These are phyloP conservation scores for Paramyrothecium sp. DNA, from an alignment of 2,329 filamentous ascomycete species.

Conservation along the genomic window DNA sequence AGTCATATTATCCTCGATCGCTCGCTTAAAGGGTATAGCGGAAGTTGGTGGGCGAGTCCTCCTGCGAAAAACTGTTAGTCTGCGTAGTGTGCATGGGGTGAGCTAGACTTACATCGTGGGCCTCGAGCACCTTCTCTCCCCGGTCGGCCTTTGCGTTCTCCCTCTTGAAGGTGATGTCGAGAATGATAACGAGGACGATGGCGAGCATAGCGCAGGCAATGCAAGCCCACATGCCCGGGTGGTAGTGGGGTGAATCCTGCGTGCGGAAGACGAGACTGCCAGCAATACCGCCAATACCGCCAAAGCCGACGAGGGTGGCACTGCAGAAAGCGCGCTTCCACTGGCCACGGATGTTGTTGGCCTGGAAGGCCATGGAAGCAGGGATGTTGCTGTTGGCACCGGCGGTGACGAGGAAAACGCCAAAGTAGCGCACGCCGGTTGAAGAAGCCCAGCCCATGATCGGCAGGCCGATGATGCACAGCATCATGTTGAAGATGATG, in stretches of 20 bases:
- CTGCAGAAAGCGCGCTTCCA: slow-evolving; percentile 84
- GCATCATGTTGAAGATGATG: slow-evolving; percentile 62
- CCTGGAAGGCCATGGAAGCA: slow-evolving; percentile 73
- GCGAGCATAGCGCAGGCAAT: slow-evolving; percentile 48
- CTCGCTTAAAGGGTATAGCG: neutral
- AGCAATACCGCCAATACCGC: slow-evolving; percentile 76
- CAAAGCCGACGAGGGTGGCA: slow-evolving; percentile 72
- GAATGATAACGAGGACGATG: slow-evolving; percentile 40
- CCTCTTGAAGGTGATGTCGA: slow-evolving; percentile 38
- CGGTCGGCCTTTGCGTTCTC: slow-evolving; percentile 51
- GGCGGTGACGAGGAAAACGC: slow-evolving; percentile 73
- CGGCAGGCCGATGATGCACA: slow-evolving; percentile 67
- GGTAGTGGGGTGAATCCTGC: slow-evolving; percentile 53
- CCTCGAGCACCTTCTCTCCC: slow-evolving; percentile 51
- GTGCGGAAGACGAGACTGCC: slow-evolving; percentile 70
- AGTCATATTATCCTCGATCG: neutral
- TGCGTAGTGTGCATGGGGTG: neutral
- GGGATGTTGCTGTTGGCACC: slow-evolving; percentile 79
- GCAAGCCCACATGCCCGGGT: slow-evolving; percentile 54
- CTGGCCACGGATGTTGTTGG: slow-evolving; percentile 84
- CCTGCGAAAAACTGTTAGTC: neutral
- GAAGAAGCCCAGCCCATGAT: slow-evolving; percentile 67
- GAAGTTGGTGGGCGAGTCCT: neutral
- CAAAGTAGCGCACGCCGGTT: slow-evolving; percentile 64
- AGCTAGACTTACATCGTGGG: slow-evolving; percentile 42